These are phyloP conservation scores for Agapanthus africanus DNA, from an alignment of 106 monocot species.

Conservation along the genomic window DNA sequence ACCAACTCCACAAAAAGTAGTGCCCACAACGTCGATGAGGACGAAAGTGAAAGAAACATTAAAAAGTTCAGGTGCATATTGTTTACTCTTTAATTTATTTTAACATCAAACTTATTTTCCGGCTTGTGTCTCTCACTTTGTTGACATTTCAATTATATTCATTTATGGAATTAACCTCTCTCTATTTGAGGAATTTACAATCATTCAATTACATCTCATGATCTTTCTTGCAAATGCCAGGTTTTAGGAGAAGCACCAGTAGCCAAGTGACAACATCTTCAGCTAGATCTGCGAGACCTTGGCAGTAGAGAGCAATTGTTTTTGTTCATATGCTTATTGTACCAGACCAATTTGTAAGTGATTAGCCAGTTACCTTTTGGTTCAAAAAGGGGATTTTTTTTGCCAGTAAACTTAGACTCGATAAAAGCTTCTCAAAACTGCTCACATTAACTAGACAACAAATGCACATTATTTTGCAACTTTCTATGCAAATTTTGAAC, in stretches of 20 bases:
- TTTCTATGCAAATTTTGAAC: too few species aligned
- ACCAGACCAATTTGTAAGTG: constrained; percentile 5
- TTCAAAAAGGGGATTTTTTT: too few species aligned
- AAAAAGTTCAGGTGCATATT: neutral
- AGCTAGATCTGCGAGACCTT: constrained; percentile 4
- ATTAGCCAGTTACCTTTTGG: too few species aligned
- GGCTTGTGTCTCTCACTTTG: neutral
- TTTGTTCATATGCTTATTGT: neutral
- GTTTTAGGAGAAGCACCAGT: constrained; percentile 4
- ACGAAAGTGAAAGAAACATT: constrained; percentile 5
- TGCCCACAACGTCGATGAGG: constrained; percentile 5
- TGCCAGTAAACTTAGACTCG: neutral
- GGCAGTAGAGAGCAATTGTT: constrained; percentile 15
- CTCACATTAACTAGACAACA: neutral
- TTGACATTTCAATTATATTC: neutral
- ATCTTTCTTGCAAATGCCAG: constrained; percentile 11
- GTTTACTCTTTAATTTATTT: neutral
- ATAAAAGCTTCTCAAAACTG: neutral
- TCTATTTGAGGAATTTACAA: neutral
- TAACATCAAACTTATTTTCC: neutral
- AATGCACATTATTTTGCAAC: neutral
- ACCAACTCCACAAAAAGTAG: constrained; percentile 11
- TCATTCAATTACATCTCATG: neutral
- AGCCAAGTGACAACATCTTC: constrained; percentile 12
- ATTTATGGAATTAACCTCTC: neutral